Evolutionary conservation across 2,329 filamentous ascomycete genomes (phyloP).

Genomic region (Colletotrichum sp.): DNA sequence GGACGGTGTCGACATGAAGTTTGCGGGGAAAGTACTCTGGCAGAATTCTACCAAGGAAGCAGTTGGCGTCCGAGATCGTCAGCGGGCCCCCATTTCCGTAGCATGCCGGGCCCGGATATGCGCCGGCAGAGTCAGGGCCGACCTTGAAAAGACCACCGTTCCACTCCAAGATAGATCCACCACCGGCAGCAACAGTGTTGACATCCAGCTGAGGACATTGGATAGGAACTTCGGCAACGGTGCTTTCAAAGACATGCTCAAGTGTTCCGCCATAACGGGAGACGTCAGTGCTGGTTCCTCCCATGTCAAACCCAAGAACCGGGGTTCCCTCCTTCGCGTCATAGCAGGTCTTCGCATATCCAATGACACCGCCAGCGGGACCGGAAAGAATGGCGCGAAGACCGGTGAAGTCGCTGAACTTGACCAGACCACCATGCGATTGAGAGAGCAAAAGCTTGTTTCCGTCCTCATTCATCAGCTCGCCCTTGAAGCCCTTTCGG

Average conservation of each 20-base stretch:
- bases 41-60: conserved; percentile 65
- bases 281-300: conserved; percentile 76
- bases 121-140: conserved; percentile 73
- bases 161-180: conserved; percentile 72
- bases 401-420: conserved; percentile 70
- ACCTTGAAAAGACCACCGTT: conserved; percentile 76
- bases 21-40: conserved; percentile 68
- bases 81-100: conserved; percentile 74
- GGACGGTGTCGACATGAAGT: conserved; percentile 40
- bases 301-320: conserved; percentile 77
- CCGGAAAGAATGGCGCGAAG: conserved; percentile 74
- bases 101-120: conserved; percentile 74
- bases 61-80: conserved; percentile 75
- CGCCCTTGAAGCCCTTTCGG: conserved; percentile 43
- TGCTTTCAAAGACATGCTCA: conserved; percentile 69
- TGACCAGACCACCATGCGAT: conserved; percentile 56
- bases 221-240: conserved; percentile 78
- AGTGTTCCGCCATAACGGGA: conserved; percentile 63
- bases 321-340: conserved; percentile 70
- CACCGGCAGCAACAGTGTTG: conserved; percentile 80
- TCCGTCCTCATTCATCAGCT: conserved; percentile 60
- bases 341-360: conserved; percentile 76
- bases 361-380: conserved; percentile 77
- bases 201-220: conserved; percentile 83
- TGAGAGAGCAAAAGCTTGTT: conserved; percentile 38